Evolutionary conservation across 257 asterid genomes (phyloP).

Genomic region (Lycium ferocissimum): DNA sequence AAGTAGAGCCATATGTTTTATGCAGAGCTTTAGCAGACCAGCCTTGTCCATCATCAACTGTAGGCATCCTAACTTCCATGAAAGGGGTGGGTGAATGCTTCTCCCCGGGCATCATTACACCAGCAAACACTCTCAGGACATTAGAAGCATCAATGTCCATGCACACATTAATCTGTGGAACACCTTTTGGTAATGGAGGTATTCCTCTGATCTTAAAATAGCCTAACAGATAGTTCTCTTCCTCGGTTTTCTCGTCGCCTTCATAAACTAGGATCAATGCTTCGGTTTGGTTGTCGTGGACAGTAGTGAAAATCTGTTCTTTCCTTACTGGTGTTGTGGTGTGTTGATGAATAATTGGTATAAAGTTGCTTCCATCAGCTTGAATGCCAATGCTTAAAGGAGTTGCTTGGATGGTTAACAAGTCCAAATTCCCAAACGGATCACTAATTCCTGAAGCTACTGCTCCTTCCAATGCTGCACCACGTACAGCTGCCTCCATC

Average conservation of each 20-base stretch:
- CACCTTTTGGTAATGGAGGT: constrained; percentile 75
- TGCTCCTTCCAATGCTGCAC: constrained; percentile 92
- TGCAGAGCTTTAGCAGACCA: constrained; percentile 85
- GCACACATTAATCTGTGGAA: constrained; percentile 74
- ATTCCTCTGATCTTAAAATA: constrained; percentile 74
- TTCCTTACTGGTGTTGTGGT: constrained; percentile 68
- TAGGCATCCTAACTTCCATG: constrained; percentile 89
- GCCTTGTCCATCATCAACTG: constrained; percentile 84
- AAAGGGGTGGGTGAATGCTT: constrained; percentile 53
- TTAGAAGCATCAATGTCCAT: constrained; percentile 78
- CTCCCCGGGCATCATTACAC: constrained; percentile 56
- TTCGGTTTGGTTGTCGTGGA: constrained; percentile 71
- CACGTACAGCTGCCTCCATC: constrained; percentile 81
- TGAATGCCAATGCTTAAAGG: constrained; percentile 72
- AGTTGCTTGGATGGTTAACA: constrained; percentile 73
- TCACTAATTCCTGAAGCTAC: constrained; percentile 78
- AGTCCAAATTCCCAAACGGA: constrained; percentile 79
- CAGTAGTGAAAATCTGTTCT: constrained; percentile 67
- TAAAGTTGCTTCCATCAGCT: constrained; percentile 61
- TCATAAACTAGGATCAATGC: constrained; percentile 78
- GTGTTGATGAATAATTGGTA: constrained; percentile 63
- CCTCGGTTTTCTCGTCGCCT: constrained; percentile 55
- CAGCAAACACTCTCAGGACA: constrained; percentile 64
- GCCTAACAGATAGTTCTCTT: constrained; percentile 76
- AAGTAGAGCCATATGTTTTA: constrained; percentile 57